Evolutionary conservation across 2,329 filamentous ascomycete genomes (phyloP), one percentile per base, ranked within the genome.

Genomic region (Sarocladiaceae sp.): DNA sequence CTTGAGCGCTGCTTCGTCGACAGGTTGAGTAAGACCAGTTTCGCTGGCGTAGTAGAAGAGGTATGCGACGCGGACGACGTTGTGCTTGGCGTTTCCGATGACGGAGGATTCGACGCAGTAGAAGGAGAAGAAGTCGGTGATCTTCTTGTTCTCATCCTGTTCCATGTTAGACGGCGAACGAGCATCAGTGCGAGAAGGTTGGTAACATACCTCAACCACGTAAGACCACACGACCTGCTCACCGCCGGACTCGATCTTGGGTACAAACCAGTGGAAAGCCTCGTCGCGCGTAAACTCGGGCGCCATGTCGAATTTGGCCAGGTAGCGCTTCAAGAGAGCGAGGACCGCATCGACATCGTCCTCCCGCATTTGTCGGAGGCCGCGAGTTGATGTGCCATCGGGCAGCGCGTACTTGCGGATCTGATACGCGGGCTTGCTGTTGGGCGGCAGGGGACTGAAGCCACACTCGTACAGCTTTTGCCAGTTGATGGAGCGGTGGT

Each of bases 61-160:
- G 66, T 98, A 98, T 23, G 93, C 93, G 3, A 91, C 93, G 52
- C 83, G 85, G 57, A 98, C 82, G 46, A 81, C 79, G 48, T 80
- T 76, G 67, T 95, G 84, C 61, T 86, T 86, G 35, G 78, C 70
- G 58, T 88, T 81, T 53, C 84, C 82, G 56, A 98, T 94, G 47
- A 96, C 85, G 2, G 88, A 93, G 13, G 89, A 95, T 62, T 95
- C 89, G 26, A 98, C 83, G 59, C 82, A 83, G 73, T 97, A 98
- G 69, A 97, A 98, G 29, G 89, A 96, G 68, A 96, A 85, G 68
- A 95, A 96, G 66, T 98, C 93, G 29, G 88, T 96, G 58, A 98
- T 87, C 55, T 88, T 88, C 50, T 85, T 78, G 42, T 83, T 80
- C 37, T 79, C 64, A 48, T 75, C 67, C 72, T 74, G 49, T 31